phyloP scores from a whole-genome alignment of 2,329 filamentous ascomycete species.

The Fusarium torreyae region DNA sequence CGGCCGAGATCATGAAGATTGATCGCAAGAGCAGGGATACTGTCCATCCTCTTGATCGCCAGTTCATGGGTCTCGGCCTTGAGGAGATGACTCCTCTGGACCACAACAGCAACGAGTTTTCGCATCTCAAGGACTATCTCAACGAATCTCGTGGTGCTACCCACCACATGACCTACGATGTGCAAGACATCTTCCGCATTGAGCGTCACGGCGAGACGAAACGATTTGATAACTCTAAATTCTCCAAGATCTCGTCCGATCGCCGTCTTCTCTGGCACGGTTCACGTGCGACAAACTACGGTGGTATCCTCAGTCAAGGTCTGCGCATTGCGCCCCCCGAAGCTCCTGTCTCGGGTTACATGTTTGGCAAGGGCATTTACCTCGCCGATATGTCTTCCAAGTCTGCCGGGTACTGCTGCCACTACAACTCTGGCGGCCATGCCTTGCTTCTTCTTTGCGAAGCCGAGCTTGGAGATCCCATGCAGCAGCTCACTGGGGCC shows the following conservation, averaged over 20 bases:
- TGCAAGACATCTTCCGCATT: constrained; percentile 87
- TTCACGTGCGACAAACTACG: constrained; percentile 86
- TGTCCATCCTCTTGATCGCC: constrained; percentile 78
- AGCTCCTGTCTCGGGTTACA: constrained; percentile 84
- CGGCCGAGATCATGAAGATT: constrained; percentile 81
- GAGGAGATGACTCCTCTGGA: constrained; percentile 82
- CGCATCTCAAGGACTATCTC: constrained; percentile 77
- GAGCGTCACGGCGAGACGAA: constrained; percentile 80
- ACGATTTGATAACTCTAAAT: constrained; percentile 74
- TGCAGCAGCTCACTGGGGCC: constrained; percentile 72
- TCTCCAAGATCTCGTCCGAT: constrained; percentile 70
- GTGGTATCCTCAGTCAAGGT: constrained; percentile 88
- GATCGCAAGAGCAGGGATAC: constrained; percentile 65
- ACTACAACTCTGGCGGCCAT: constrained; percentile 73
- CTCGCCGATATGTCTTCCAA: constrained; percentile 89
- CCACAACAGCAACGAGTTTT: constrained; percentile 72
- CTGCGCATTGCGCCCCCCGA: constrained; percentile 91
- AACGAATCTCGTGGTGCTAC: constrained; percentile 75
- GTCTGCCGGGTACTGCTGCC: constrained; percentile 82
- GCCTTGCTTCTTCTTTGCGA: constrained; percentile 87
- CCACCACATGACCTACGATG: constrained; percentile 71
- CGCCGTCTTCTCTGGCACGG: constrained; percentile 90
- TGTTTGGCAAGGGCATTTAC: constrained; percentile 94
- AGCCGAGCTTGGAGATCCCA: constrained; percentile 80
- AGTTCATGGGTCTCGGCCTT: constrained; percentile 79